These are phyloP conservation scores for Aspergillus amoenus DNA, from an alignment of 2,329 filamentous ascomycete genomes.

Conservation along the genomic window DNA sequence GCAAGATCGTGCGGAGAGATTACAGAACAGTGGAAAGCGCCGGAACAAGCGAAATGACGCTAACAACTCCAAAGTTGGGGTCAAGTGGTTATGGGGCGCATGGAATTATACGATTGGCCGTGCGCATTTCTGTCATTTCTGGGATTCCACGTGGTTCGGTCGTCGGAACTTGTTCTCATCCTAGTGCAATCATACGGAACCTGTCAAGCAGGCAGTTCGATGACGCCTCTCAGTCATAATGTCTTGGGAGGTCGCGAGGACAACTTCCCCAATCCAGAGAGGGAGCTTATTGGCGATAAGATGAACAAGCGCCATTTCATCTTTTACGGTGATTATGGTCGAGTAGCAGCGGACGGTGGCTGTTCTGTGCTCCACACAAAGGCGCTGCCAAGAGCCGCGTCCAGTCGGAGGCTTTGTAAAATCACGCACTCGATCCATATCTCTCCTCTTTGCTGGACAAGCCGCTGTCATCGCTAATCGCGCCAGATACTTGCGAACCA, in stretches of 20 bases:
- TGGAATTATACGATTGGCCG: slow-evolving; percentile 18
- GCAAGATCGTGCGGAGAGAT: not conserved
- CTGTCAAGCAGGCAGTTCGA: not conserved
- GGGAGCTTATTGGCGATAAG: slow-evolving; percentile 12
- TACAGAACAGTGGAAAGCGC: not conserved
- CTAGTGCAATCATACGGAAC: not conserved
- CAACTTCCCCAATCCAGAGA: not conserved
- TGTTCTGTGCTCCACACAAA: slow-evolving; percentile 10
- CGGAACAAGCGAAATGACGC: slow-evolving; percentile 5
- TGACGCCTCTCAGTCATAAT: slow-evolving; percentile 1
- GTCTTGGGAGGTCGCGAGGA: not conserved
- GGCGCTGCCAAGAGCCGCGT: slow-evolving; percentile 16
- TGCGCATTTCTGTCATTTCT: slow-evolving; percentile 14
- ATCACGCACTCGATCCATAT: slow-evolving; percentile 13
- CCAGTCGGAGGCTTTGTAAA: slow-evolving; percentile 9
- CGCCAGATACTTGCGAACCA: not conserved
- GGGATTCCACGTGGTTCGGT: slow-evolving; percentile 23
- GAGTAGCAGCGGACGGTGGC: not conserved
- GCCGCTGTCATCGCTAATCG: slow-evolving; percentile 9
- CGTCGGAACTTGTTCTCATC: slow-evolving; percentile 12
- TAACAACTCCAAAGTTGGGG: slow-evolving; percentile 18
- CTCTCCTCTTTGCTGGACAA: not conserved
- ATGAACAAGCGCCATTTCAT: not conserved
- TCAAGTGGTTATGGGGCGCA: slow-evolving; percentile 12
- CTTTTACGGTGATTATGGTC: not conserved